These are phyloP conservation scores for Pseudogymnoascus sp. DNA, from an alignment of 2,329 filamentous ascomycete genomes.

Conservation along the genomic window DNA sequence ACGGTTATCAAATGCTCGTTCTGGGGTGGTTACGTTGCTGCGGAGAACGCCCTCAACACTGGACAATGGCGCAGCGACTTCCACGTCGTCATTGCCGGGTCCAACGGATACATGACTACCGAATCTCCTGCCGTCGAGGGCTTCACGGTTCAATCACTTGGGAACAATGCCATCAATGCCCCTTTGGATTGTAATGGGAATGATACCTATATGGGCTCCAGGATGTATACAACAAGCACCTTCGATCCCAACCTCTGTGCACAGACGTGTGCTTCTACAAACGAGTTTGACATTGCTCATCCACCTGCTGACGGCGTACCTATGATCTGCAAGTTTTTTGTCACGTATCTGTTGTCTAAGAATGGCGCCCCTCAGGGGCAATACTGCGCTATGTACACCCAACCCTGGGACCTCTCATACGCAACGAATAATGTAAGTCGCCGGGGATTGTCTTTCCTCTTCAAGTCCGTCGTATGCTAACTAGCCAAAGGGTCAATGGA, in stretches of 20 bases:
- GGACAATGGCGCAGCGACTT: conserved; percentile 30
- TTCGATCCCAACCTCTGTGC: conserved; percentile 30
- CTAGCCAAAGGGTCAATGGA: conserved; percentile 18
- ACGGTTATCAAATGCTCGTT: conserved; percentile 33
- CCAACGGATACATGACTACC: conserved; percentile 33
- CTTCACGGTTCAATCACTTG: conserved; percentile 22
- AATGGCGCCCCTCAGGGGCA: conserved; percentile 33
- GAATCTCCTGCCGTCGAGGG: conserved; percentile 22
- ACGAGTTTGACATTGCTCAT: conserved; percentile 15
- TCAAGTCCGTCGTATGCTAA: background rate
- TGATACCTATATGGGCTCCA: conserved; percentile 25
- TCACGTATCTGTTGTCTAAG: conserved; percentile 33
- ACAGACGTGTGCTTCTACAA: conserved; percentile 21
- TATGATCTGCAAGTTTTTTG: conserved; percentile 29
- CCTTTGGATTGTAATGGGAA: conserved; percentile 20
- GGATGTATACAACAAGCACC: conserved; percentile 26
- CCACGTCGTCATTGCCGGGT: conserved; percentile 37
- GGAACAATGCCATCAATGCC: conserved; percentile 27
- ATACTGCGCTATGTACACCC: conserved; percentile 35
- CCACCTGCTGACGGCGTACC: conserved; percentile 12
- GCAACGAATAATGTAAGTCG: background rate
- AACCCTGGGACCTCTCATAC: conserved; percentile 22
- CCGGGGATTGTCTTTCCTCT: background rate
- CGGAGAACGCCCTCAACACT: conserved; percentile 26
- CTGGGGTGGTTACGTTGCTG: conserved; percentile 27